Percentiles rank a stretch among this genome's conserved stretches.
Conservation (phyloP, 441 rosid genomes). For the Erodium texanum region DNA sequence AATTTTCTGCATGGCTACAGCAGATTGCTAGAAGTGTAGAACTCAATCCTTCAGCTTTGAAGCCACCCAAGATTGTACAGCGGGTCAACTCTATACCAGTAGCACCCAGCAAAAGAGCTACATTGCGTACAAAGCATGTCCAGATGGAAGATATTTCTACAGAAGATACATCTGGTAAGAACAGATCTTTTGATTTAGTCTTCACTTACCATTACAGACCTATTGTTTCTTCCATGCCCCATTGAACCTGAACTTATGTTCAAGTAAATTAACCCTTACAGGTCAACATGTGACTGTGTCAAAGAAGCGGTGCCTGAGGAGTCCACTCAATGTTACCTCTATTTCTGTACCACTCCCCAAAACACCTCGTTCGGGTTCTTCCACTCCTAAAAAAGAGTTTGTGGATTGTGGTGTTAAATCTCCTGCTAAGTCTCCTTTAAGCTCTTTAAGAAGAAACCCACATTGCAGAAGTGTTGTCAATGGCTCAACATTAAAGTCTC, state of each 20-base stretch:
- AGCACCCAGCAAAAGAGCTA: constrained; percentile 21
- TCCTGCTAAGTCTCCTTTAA: constrained; percentile 3
- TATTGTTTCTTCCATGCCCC: too few relatives aligned
- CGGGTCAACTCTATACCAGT: constrained; percentile 11
- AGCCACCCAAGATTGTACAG: constrained; percentile 21
- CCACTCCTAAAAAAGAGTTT: constrained; percentile 7
- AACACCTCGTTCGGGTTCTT: constrained; percentile 28
- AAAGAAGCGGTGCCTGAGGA: constrained; percentile 27
- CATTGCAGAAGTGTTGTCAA: too few relatives aligned
- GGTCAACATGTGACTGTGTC: constrained; percentile 22
- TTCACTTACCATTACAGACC: background rate
- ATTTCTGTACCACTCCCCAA: constrained; percentile 11
- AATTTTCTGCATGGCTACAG: constrained; percentile 20
- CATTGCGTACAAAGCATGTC: constrained; percentile 19
- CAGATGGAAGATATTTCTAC: constrained; percentile 20
- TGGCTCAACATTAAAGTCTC: too few relatives aligned
- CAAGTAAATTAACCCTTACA: constrained; percentile 16
- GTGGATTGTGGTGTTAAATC: constrained; percentile 18
- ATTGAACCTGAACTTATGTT: background rate
- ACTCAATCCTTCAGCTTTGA: constrained; percentile 18
- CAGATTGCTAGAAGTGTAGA: constrained; percentile 16
- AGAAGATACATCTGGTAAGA: constrained; percentile 27
- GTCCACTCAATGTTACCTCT: constrained; percentile 16
- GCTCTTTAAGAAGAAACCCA: too few relatives aligned
- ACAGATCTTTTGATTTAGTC: background rate